These are phyloP conservation scores for Colletotrichum eremochloae DNA, from an alignment of 2,329 filamentous ascomycete species.

Conservation along the genomic window DNA sequence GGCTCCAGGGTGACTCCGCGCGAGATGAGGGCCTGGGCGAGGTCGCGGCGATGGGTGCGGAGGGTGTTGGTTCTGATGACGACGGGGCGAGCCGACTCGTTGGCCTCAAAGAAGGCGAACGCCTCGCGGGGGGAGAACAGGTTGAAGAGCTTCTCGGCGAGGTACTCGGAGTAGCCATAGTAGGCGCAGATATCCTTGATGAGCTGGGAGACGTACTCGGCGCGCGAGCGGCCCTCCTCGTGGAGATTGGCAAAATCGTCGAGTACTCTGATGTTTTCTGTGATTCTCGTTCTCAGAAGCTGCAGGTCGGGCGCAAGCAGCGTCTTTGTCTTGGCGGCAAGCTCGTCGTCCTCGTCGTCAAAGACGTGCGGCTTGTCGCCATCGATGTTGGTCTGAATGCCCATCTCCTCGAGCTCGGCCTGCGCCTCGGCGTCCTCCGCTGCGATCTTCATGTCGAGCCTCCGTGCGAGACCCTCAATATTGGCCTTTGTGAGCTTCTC, in stretches of 20 bases:
- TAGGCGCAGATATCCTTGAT: constrained; percentile 95
- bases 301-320: constrained; percentile 90
- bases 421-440: constrained; percentile 86
- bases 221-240: constrained; percentile 83
- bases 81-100: constrained; percentile 92
- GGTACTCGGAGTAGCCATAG: constrained; percentile 94
- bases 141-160: constrained; percentile 96
- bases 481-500: constrained; percentile 95
- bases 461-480: constrained; percentile 90
- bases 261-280: constrained; percentile 91
- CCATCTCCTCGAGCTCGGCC: constrained; percentile 86
- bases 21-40: constrained; percentile 95
- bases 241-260: constrained; percentile 88
- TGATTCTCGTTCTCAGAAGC: constrained; percentile 88
- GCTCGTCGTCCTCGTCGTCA: constrained; percentile 72
- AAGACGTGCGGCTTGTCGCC: constrained; percentile 79
- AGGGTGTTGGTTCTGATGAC: constrained; percentile 98
- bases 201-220: constrained; percentile 89
- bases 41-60: constrained; percentile 79
- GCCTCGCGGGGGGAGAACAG: constrained; percentile 94
- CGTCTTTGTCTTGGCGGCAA: constrained; percentile 69
- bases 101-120: constrained; percentile 98
- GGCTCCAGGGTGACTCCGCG: constrained; percentile 96
- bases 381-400: constrained; percentile 93
- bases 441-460: constrained; percentile 82